Conservation (phyloP, 345 rosid genomes). For the Pistacia integerrima region DNA sequence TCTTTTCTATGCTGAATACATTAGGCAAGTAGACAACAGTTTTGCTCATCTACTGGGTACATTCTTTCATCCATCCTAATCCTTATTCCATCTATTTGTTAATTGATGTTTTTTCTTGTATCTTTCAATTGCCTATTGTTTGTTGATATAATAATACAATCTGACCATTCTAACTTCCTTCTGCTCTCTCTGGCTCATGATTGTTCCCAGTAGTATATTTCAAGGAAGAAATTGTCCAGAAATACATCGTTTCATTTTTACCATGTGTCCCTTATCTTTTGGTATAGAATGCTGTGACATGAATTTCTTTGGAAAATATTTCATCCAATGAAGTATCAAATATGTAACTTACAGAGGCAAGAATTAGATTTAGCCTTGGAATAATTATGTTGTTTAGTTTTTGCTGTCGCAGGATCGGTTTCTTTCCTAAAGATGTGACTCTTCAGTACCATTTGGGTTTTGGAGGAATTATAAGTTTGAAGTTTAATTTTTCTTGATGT, state of each 20-base stretch:
- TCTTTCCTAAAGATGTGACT: too few relatives aligned
- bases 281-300: not conserved
- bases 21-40: slow-evolving; percentile 3
- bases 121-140: slow-evolving; percentile 22
- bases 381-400: not conserved
- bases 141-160: slow-evolving; percentile 14
- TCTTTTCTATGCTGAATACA: slow-evolving; percentile 16
- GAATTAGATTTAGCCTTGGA: not conserved
- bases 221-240: slow-evolving; percentile 1
- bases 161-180: slow-evolving; percentile 16
- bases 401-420: not conserved
- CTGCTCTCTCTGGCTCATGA: not conserved
- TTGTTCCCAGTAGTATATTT: slow-evolving; percentile 1
- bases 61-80: slow-evolving; percentile 13
- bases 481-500: not conserved
- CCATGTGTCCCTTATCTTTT: not conserved
- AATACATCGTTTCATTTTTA: not conserved
- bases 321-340: not conserved
- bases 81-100: not conserved
- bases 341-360: not conserved
- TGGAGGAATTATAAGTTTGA: not conserved
- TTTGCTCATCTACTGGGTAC: slow-evolving; percentile 14
- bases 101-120: slow-evolving; percentile 10
- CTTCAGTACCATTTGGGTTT: not conserved
- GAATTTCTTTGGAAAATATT: not conserved